Evolutionary conservation across 2,329 filamentous ascomycete species (phyloP), one percentile per base, ranked within the genome.

Genomic region (Cylindrodendrum hubeiense): DNA sequence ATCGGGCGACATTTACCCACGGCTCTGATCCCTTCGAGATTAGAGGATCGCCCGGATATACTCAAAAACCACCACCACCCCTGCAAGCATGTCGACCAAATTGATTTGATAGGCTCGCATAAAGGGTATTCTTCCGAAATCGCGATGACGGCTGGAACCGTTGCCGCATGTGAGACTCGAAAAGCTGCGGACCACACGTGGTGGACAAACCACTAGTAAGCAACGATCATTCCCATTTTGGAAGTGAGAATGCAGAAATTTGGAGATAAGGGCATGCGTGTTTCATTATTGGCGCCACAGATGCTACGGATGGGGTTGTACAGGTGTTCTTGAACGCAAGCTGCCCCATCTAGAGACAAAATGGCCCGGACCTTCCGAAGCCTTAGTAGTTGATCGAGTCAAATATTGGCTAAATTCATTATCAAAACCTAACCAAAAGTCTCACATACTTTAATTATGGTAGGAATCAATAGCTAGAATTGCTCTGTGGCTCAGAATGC

Each of bases 81-180:
- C 7, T 10, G 44, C n/a, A 34, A 19, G 53, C 9, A 43, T 34
- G 13, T 30, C 10, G 13, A 8, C 15, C n/a, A n/a, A 41, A 26
- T 13, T 4, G 41, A 17, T 57, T 21, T 63, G 49, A 63, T 63
- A 63, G 60, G 60, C 21, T 34, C 60, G 60, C 60, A 49, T 63
- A 55, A 10, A 24, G 28, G 24, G 5, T n/a, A 47, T 37, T 41
- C n/a, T 13, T 47, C 43, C 54, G 43, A 57, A n/a, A 15, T 33
- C 28, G 15, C n/a, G n/a, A 8, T 50, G 47, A 19, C 6, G 28
- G 13, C n/a, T 19, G 24, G 47, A 33, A 30, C 28, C n/a, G 28
- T 28, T 33, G 28, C 21, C 8, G 7, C 19, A 33, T 15, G 47
- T 58, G 24, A 33, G 44, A 37, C 37, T 55, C n/a, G n/a, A 37